phyloP scores from a whole-genome alignment of 768 basidiomycete species.

The Lactarius akahatsu region DNA sequence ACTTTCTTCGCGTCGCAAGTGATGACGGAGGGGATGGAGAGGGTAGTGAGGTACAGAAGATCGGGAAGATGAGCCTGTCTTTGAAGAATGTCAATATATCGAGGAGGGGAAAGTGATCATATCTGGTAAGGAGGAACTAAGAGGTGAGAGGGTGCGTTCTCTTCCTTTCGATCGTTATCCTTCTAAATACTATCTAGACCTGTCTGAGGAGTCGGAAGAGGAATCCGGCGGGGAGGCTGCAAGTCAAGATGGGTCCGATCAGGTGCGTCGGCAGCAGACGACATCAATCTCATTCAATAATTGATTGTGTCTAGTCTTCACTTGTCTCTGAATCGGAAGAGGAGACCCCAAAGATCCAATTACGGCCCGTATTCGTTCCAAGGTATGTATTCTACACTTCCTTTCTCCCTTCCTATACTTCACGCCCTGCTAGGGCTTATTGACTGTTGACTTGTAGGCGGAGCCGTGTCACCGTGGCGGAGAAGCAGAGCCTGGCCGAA shows the following conservation, averaged over 20 bases:
- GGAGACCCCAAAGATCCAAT: conserved; percentile 68
- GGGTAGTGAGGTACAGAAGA: conserved; percentile 19
- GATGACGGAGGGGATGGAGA: conserved; percentile 47
- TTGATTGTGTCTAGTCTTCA: conserved; percentile 59
- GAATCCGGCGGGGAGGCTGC: conserved; percentile 43
- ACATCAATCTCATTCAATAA: conserved; percentile 25
- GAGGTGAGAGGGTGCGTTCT: conserved; percentile 51
- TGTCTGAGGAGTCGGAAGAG: conserved; percentile 46
- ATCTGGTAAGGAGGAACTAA: conserved; percentile 75
- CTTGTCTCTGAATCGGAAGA: conserved; percentile 64
- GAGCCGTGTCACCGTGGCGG: conserved; percentile 66
- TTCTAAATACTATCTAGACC: conserved; percentile 29
- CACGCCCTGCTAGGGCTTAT: neutral
- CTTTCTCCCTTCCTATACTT: conserved; percentile 1
- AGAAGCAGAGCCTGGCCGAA: conserved; percentile 62
- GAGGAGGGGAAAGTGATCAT: conserved; percentile 78
- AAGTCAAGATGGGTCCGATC: conserved; percentile 41
- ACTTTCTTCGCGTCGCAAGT: conserved; percentile 44
- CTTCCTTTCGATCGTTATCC: conserved; percentile 27
- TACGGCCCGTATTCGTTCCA: conserved; percentile 91
- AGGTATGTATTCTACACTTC: conserved; percentile 58
- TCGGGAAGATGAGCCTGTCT: conserved; percentile 62
- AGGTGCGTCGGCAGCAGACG: conserved; percentile 40
- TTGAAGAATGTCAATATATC: conserved; percentile 78
- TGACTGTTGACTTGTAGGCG: conserved; percentile 48